Percentiles rank a stretch among this genome's conserved stretches.
Conservation (phyloP, 495 filamentous ascomycete species). For the Bacidia gigantensis region DNA sequence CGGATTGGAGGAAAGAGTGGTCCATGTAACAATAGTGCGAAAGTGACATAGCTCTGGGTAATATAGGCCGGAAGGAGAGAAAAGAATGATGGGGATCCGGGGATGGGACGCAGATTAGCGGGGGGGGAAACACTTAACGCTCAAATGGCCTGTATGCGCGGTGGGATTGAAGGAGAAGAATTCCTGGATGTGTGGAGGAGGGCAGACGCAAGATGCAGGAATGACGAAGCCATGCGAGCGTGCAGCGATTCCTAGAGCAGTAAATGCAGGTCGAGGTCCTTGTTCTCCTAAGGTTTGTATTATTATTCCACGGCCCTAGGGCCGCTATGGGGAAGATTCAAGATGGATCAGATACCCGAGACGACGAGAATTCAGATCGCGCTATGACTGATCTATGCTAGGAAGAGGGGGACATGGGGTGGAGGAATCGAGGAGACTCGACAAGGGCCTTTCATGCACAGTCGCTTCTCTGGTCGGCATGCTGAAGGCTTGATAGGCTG, state of each 20-base stretch:
- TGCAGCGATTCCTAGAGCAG: slow-evolving; percentile 4
- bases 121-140: neutral
- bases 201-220: slow-evolving; percentile 1
- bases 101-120: neutral
- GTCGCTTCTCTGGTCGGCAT: neutral
- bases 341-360: slow-evolving; percentile 5
- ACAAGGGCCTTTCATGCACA: neutral
- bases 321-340: neutral
- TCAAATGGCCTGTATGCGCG: neutral
- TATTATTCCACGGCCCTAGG: neutral
- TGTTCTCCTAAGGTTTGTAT: neutral
- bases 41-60: neutral
- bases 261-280: slow-evolving; percentile 5
- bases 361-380: slow-evolving; percentile 1
- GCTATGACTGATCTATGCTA: slow-evolving; percentile 1
- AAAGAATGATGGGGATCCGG: neutral
- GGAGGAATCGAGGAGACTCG: neutral
- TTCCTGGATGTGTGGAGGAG: neutral
- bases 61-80: neutral
- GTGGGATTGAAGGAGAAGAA: neutral
- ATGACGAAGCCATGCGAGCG: slow-evolving; percentile 1
- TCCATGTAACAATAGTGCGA: neutral
- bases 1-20: neutral
- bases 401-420: neutral
- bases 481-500: neutral